phyloP scores from a whole-genome alignment of 208 protist genomes.

The Lotmaria passim region DNA sequence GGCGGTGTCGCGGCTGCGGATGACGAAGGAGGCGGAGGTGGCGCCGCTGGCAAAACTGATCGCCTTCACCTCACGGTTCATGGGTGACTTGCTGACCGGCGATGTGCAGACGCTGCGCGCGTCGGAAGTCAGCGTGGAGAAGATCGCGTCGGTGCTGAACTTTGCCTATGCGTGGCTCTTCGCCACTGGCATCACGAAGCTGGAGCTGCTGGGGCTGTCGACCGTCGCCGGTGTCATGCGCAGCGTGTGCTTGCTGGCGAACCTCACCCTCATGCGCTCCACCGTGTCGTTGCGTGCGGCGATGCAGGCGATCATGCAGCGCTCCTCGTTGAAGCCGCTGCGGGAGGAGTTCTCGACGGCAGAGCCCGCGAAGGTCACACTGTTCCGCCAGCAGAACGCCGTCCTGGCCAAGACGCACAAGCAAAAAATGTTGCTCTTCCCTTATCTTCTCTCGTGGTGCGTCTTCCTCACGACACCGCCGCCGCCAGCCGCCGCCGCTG shows the following conservation, averaged over 20 bases:
- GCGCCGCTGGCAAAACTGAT: conserved; percentile 71
- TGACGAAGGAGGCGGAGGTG: conserved; percentile 53
- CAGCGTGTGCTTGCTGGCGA: conserved; percentile 64
- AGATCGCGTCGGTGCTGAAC: conserved; percentile 68
- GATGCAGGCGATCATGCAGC: conserved; percentile 61
- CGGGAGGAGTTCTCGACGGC: conserved; percentile 62
- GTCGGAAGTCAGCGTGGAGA: conserved; percentile 71
- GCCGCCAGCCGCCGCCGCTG: conserved; percentile 1
- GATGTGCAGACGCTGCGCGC: conserved; percentile 79
- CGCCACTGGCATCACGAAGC: conserved; percentile 68
- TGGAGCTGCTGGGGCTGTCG: conserved; percentile 81
- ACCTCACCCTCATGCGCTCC: conserved; percentile 80
- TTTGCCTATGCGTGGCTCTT: conserved; percentile 83
- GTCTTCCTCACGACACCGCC: conserved; percentile 55
- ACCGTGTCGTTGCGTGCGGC: conserved; percentile 39
- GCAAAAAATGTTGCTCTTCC: conserved; percentile 83
- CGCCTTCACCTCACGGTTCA: conserved; percentile 72
- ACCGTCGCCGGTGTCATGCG: conserved; percentile 69
- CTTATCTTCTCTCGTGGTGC: conserved; percentile 76
- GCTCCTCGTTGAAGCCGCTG: conserved; percentile 63
- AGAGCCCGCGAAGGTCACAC: conserved; percentile 58
- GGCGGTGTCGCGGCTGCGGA: conserved; percentile 69
- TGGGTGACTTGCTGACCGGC: conserved; percentile 56
- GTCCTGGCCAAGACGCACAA: conserved; percentile 82
- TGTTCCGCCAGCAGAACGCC: conserved; percentile 58